Conservation (phyloP, 495 filamentous ascomycete genomes). For the Penicillium waksmanii region DNA sequence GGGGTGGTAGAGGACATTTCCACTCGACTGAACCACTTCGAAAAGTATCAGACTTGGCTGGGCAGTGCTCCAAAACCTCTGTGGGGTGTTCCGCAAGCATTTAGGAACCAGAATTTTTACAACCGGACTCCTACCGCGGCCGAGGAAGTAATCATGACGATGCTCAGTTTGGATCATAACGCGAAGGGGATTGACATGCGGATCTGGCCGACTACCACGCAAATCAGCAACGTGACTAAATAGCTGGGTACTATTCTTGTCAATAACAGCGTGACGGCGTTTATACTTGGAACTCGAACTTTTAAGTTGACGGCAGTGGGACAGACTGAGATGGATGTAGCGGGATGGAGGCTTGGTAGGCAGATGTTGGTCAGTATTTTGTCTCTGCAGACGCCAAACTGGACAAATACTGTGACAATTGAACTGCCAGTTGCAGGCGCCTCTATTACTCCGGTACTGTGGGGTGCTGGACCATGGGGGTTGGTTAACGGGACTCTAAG, state of each 20-base stretch:
- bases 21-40: conserved; percentile 53
- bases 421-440: conserved; percentile 9
- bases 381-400: conserved; percentile 20
- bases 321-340: conserved; percentile 21
- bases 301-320: conserved; percentile 12
- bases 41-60: conserved; percentile 36
- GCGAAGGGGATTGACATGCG: conserved; percentile 55
- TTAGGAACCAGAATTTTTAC: conserved; percentile 67
- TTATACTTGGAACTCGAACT: conserved; percentile 24
- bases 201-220: conserved; percentile 33
- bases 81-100: conserved; percentile 66
- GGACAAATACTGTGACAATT: conserved; percentile 13
- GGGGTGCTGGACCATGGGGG: conserved; percentile 18
- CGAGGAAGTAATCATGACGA: conserved; percentile 63
- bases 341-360: conserved; percentile 20
- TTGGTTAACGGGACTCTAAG: conserved; percentile 10
- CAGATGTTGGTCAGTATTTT: conserved; percentile 24
- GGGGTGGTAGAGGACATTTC: conserved; percentile 61
- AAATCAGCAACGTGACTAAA: conserved; percentile 26
- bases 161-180: conserved; percentile 65
- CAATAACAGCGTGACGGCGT: conserved; percentile 12
- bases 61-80: conserved; percentile 50
- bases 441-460: conserved; percentile 13
- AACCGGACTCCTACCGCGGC: conserved; percentile 53
- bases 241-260: conserved; percentile 27